Conservation (phyloP, 805 yeast species). For the Starmerella ratchasimensis region DNA sequence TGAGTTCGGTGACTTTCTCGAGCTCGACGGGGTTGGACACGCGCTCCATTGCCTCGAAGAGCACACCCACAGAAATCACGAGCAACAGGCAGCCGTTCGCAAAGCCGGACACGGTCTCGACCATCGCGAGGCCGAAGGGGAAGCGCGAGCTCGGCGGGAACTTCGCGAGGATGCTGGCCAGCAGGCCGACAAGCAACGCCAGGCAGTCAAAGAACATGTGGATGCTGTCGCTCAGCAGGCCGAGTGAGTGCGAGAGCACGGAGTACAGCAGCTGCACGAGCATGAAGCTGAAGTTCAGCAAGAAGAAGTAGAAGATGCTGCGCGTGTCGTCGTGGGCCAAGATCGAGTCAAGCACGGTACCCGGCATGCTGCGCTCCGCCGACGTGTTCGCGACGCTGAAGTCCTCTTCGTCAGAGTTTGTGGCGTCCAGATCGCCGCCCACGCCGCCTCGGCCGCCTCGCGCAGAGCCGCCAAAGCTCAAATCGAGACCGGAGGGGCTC, state of each 20-base stretch:
- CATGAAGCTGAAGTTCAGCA: constrained; percentile 86
- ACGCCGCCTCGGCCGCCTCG: no score
- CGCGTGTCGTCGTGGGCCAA: constrained; percentile 56
- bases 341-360: constrained; percentile 27
- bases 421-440: not conserved
- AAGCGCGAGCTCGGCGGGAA: constrained; percentile 50
- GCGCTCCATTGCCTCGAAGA: constrained; percentile 75
- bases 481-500: not conserved
- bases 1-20: constrained; percentile 67
- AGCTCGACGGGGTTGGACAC: constrained; percentile 62
- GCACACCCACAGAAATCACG: constrained; percentile 79
- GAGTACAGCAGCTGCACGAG: constrained; percentile 84
- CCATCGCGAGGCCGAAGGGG: constrained; percentile 74
- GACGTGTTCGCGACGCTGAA: not conserved
- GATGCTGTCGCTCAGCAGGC: constrained; percentile 79
- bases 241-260: constrained; percentile 81
- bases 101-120: constrained; percentile 89
- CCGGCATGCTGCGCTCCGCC: constrained; percentile 5
- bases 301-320: constrained; percentile 74
- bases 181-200: constrained; percentile 73
- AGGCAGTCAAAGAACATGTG: constrained; percentile 96
- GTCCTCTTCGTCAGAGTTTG: not conserved
- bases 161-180: constrained; percentile 62
- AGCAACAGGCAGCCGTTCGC: constrained; percentile 81
- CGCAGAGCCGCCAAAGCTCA: no score